Evolutionary conservation across 768 basidiomycete species (phyloP).

Genomic region (Boletus insuetus): DNA sequence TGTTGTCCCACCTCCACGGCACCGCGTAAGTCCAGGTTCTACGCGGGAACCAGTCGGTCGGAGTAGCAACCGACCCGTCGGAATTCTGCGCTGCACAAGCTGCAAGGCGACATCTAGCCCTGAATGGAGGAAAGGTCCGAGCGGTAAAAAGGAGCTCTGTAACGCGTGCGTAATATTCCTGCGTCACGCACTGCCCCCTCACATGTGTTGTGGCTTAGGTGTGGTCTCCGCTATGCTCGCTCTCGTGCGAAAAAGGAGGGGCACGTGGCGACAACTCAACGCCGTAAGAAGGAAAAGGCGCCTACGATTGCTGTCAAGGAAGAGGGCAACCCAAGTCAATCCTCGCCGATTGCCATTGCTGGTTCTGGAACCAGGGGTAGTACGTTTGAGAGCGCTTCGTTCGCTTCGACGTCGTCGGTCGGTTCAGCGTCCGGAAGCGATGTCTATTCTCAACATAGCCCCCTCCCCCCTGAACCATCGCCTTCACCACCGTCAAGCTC

Average conservation of each 20-base stretch:
- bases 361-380: conserved; percentile 46
- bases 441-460: conserved; percentile 47
- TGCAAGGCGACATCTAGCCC: conserved; percentile 82
- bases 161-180: conserved; percentile 68
- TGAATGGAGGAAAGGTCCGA: conserved; percentile 91
- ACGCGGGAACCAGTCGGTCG: conserved; percentile 46
- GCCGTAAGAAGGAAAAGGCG: conserved; percentile 62
- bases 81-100: conserved; percentile 70
- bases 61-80: conserved; percentile 62
- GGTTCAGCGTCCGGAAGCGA: conserved; percentile 60
- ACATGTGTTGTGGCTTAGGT: conserved; percentile 44
- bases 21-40: conserved; percentile 52
- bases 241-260: conserved; percentile 89
- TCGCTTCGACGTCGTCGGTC: conserved; percentile 44
- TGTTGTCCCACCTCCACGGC: conserved; percentile 55
- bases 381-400: conserved; percentile 49
- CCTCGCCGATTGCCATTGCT: conserved; percentile 40
- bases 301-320: conserved; percentile 26
- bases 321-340: conserved; percentile 24
- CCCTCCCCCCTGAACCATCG: conserved; percentile 45
- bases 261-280: conserved; percentile 45
- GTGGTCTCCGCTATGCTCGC: conserved; percentile 83
- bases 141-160: conserved; percentile 87
- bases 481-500: conserved; percentile 63
- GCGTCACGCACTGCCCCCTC: conserved; percentile 16